Evolutionary conservation across 768 basidiomycete species (phyloP).

Genomic region (Hygrophorus pudorinus): DNA sequence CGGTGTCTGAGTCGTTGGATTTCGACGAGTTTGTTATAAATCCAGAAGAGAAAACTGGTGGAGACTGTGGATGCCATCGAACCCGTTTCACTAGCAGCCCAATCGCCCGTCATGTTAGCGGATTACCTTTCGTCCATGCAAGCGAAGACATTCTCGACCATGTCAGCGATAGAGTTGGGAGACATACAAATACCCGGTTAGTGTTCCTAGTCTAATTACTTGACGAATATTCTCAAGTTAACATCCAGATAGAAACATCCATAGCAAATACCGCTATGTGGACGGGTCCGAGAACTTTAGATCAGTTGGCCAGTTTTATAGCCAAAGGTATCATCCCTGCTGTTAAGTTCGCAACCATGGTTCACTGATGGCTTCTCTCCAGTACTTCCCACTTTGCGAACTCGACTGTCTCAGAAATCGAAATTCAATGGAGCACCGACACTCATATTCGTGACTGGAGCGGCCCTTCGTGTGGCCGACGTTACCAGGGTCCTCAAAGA

Average conservation of each 20-base stretch:
- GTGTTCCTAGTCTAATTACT: conserved; percentile 14
- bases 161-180: conserved; percentile 69
- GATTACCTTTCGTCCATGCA: conserved; percentile 60
- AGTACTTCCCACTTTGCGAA: conserved; percentile 62
- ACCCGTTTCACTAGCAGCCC: conserved; percentile 40
- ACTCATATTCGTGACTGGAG: conserved; percentile 72
- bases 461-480: conserved; percentile 90
- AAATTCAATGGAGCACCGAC: conserved; percentile 81
- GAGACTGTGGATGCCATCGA: conserved; percentile 29
- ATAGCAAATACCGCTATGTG: conserved; percentile 72
- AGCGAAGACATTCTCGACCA: conserved; percentile 54
- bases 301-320: conserved; percentile 68
- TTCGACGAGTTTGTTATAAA: conserved; percentile 7
- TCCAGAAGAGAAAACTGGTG: conserved; percentile 56
- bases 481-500: conserved; percentile 66
- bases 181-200: conserved; percentile 73
- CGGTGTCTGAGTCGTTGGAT: conserved; percentile 1
- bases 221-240: conserved; percentile 32
- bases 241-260: conserved; percentile 51
- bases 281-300: conserved; percentile 61
- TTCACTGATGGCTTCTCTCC: not conserved
- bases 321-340: conserved; percentile 42
- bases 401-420: conserved; percentile 64
- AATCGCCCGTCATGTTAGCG: conserved; percentile 46
- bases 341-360: not conserved